Evolutionary conservation across 164 flowering plant species (phyloP).

Genomic region (Vitis amurensis): DNA sequence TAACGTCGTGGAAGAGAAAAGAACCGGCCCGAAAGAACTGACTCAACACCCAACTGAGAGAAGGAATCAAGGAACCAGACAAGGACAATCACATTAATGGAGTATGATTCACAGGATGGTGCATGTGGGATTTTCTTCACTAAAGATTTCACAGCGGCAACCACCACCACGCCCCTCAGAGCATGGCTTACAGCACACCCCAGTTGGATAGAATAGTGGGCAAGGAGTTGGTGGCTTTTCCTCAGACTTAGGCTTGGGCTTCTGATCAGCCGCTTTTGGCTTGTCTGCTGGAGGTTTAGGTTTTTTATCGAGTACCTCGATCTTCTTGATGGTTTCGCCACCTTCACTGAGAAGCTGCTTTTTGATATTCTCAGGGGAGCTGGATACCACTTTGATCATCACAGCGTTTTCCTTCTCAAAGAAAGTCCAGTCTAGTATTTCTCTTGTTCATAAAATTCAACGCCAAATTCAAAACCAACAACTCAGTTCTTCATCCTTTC

Average conservation of each 20-base stretch:
- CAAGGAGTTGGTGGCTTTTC: too few relatives aligned
- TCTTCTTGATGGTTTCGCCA: constrained; percentile 25
- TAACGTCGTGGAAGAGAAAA: too few relatives aligned
- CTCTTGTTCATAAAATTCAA: constrained; percentile 16
- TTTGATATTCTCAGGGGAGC: constrained; percentile 38
- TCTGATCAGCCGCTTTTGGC: too few relatives aligned
- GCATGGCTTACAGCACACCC: constrained; percentile 12
- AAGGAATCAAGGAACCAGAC: too few relatives aligned
- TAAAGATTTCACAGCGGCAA: background rate
- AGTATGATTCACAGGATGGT: background rate
- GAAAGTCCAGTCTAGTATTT: constrained; percentile 37
- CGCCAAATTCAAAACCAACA: background rate
- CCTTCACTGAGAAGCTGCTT: constrained; percentile 35
- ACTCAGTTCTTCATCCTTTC: background rate
- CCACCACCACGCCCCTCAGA: constrained; percentile 5
- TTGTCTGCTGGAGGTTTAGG: too few relatives aligned
- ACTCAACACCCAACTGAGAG: background rate
- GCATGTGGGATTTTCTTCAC: background rate
- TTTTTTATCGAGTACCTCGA: constrained; percentile 13
- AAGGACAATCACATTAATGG: background rate
- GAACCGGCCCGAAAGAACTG: too few relatives aligned
- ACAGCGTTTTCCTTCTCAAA: constrained; percentile 39
- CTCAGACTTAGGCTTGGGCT: too few relatives aligned
- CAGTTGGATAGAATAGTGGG: background rate
- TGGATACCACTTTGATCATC: constrained; percentile 28